Base-by-base conservation (phyloP, 2,329 filamentous ascomycete species). In the Exophiala lecanii-corni region DNA sequence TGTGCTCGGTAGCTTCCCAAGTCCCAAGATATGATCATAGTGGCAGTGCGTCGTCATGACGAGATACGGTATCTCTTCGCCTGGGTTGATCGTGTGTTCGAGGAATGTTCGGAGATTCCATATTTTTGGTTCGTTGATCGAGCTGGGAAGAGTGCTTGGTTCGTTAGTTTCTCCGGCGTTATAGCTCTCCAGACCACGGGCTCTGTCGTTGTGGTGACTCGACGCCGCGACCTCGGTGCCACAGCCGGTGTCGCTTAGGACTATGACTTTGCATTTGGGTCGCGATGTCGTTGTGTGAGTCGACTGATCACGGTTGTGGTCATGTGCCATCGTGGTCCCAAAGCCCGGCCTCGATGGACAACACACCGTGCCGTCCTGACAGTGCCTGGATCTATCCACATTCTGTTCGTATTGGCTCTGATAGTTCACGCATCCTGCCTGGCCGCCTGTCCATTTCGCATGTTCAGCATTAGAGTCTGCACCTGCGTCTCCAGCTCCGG, bases 21-120 rank as follows among this genome's bases (percentile, higher is more conserved):
- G 41, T 15, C 55, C 57, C 35, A 53, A 31, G 68, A 73, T 47
- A 59, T 66, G 17, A 51, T 63, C 10, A 25, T 54, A 54, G 23
- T 55, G 53, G 19, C 53, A 55, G 31, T 55, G 51, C 3, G 49
- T 54, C 2, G 49, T 47, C 23, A 54, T 41, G 13, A 54, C 41
- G 2, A 53, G 38, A 35, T 55, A 55, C 13, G 53, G 51, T 6
- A 44, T 40, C 15, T 16, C 38, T 32, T 44, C 43, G 12, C 34
- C 34, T 12, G 53, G 49, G 28, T 54, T 55, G 26, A 55, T 20
- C 2, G 51, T 51, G 20, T 43, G 47, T 17, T 47, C 45, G 34
- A 55, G 43, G 41, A 55, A 51, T 4, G 46, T 49, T 7, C 42
- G 19, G 2, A 55, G 40, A 36, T 55, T 53, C 50, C 50, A 55